phyloP scores from a whole-genome alignment of 495 filamentous ascomycete species.

The Annulohypoxylon maeteangense region DNA sequence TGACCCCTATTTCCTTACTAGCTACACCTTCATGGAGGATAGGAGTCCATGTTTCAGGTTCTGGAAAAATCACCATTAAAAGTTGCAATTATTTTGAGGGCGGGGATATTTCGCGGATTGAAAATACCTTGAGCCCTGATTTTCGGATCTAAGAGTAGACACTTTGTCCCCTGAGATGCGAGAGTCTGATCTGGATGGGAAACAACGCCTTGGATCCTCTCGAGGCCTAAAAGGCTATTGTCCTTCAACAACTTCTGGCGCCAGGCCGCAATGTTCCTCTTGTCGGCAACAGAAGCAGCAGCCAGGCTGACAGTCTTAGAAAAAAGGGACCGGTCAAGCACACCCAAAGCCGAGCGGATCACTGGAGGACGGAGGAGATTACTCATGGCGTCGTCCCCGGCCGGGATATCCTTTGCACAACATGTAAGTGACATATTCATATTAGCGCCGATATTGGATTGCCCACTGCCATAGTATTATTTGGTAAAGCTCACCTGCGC shows the following conservation, averaged over 20 bases:
- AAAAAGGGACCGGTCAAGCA: slow-evolving; percentile 88
- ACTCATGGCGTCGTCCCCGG: slow-evolving; percentile 49
- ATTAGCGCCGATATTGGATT: not conserved
- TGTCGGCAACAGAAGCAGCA: slow-evolving; percentile 81
- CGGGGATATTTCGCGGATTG: not conserved
- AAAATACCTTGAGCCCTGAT: slow-evolving; percentile 72
- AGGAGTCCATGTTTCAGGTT: slow-evolving; percentile 76
- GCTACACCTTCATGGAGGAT: slow-evolving; percentile 74
- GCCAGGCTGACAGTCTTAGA: slow-evolving; percentile 75
- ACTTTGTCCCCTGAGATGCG: slow-evolving; percentile 69
- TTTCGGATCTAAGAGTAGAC: slow-evolving; percentile 76
- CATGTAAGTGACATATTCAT: not conserved
- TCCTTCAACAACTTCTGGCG: slow-evolving; percentile 67
- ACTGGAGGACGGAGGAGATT: slow-evolving; percentile 78
- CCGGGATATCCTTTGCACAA: slow-evolving; percentile 14
- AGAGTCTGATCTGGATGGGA: slow-evolving; percentile 63
- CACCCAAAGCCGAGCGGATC: slow-evolving; percentile 69
- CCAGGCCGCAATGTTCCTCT: slow-evolving; percentile 73
- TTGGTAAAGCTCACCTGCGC: not conserved
- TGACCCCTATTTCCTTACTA: slow-evolving; percentile 70
- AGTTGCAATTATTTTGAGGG: slow-evolving; percentile 15
- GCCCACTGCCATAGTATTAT: slow-evolving; percentile 35
- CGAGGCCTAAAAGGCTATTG: slow-evolving; percentile 65
- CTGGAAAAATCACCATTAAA: slow-evolving; percentile 58
- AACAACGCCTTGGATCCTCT: slow-evolving; percentile 66